These are phyloP conservation scores for Penicillium oxalicum DNA, from an alignment of 2,329 filamentous ascomycete genomes.

Conservation along the genomic window DNA sequence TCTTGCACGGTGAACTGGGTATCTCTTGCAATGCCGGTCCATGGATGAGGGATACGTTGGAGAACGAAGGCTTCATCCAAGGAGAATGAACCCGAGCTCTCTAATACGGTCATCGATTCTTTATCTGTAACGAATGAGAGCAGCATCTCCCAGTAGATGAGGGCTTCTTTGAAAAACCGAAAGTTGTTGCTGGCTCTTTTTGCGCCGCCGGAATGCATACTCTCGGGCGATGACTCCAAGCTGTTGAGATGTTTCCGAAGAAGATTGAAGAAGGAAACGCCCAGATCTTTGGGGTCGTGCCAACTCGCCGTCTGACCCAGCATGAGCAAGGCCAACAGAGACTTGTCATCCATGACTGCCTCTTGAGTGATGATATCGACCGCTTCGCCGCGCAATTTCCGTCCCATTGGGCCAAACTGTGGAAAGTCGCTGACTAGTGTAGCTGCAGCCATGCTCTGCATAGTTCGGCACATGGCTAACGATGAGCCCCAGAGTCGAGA, in stretches of 20 bases:
- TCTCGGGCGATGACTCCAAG: constrained; percentile 25
- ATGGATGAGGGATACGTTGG: constrained; percentile 35
- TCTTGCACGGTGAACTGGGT: constrained; percentile 39
- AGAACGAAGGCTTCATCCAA: constrained; percentile 25
- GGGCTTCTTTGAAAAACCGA: constrained; percentile 51
- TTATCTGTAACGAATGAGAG: constrained; percentile 49
- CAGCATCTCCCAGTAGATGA: constrained; percentile 56
- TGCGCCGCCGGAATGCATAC: constrained; percentile 3
- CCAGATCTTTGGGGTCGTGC: constrained; percentile 53
- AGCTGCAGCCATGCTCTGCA: constrained; percentile 60
- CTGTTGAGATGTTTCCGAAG: constrained; percentile 39
- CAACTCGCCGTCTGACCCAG: constrained; percentile 56
- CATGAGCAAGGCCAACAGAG: constrained; percentile 53
- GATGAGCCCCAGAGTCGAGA: constrained; percentile 54
- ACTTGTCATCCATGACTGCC: constrained; percentile 46
- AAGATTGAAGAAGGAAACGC: constrained; percentile 47
- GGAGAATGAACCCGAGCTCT: constrained; percentile 12
- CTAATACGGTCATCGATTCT: constrained; percentile 28
- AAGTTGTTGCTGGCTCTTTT: constrained; percentile 38
- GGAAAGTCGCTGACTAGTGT: constrained; percentile 55
- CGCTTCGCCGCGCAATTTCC: constrained; percentile 49
- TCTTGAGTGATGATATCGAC: constrained; percentile 48
- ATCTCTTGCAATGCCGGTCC: constrained; percentile 37
- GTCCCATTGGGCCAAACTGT: constrained; percentile 46
- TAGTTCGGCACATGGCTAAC: constrained; percentile 53